Evolutionary conservation across 2,329 filamentous ascomycete species (phyloP), one percentile per base, ranked within the genome.

Genomic region (Metarhizium anisopliae): DNA sequence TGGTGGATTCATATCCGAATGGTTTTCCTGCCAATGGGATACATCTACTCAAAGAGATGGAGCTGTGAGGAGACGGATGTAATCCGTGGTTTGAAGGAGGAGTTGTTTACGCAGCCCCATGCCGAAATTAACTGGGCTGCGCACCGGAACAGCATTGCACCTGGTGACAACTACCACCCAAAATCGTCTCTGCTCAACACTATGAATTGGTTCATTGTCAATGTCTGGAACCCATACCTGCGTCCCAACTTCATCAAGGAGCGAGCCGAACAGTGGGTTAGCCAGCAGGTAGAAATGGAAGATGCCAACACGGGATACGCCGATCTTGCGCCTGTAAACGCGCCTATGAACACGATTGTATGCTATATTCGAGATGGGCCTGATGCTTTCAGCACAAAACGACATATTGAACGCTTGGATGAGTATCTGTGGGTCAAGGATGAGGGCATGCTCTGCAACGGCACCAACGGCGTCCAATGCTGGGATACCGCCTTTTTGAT

Each of bases 1-100:
- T 96, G 93, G 92, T 96, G 92, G 93, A 89, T 97, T 64, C 94
- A 99, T 65, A 96, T 96, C 71, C 90, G 94, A n/a, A 85, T 89
- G 71, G 92, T 99, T n/a, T 96, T 93, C 65, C 70, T 96, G 51
- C 87, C 92, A 5, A 96, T 97, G 90, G 85, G 87, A 0, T 96
- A 88, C 66, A 71, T 97, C 47, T 96, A 88, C 76, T 95, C 91
- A 0, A 90, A 87, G 74, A 79, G 79, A 60, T 96, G 90, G 84
- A 80, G 79, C 32, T 87, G 87, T 61, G 87, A 90, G 16, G 79
- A 88, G 62, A 93, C 89, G 45, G 82, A 87, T 4, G 69, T 95
- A 2, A 89, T 88, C 53, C 81, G 81, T 25, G 81, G 83, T 55
- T 71, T 99, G 45, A 84, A 87, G 25, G 76, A 92, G 58, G 94